A percentile compares a stretch with the other conserved stretches of the same genome.
Conservation (phyloP, 2,329 filamentous ascomycete species). For the Arthrobotrys conoides region DNA sequence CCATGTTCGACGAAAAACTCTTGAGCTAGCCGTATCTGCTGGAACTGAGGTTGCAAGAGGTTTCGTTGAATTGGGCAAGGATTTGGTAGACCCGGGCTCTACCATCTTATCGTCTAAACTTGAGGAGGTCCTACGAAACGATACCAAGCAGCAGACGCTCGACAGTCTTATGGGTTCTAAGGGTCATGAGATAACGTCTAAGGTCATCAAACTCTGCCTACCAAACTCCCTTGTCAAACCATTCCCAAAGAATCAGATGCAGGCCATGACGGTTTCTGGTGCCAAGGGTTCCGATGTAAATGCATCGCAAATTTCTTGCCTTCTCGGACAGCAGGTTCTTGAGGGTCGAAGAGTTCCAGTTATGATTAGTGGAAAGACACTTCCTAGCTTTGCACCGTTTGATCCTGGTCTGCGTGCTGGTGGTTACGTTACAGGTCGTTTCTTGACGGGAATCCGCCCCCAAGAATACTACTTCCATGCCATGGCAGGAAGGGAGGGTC, state of each 20-base stretch:
- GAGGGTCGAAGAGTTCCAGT: slow-evolving; percentile 94
- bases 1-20: slow-evolving; percentile 75
- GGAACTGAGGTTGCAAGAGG: slow-evolving; percentile 85
- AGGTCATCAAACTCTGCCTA: slow-evolving; percentile 83
- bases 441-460: slow-evolving; percentile 96
- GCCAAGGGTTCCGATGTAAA: slow-evolving; percentile 95
- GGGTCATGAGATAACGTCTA: slow-evolving; percentile 79
- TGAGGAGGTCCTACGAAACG: slow-evolving; percentile 91
- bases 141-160: slow-evolving; percentile 89
- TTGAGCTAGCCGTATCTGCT: slow-evolving; percentile 77
- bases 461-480: slow-evolving; percentile 99
- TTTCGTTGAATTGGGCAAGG: slow-evolving; percentile 85
- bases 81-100: slow-evolving; percentile 74
- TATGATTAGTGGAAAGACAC: slow-evolving; percentile 97
- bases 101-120: slow-evolving; percentile 81
- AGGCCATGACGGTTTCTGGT: slow-evolving; percentile 96
- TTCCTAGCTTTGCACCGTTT: slow-evolving; percentile 93
- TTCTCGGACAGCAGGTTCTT: slow-evolving; percentile 94
- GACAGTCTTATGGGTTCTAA: slow-evolving; percentile 86
- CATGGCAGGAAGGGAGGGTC: slow-evolving; percentile 97
- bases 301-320: slow-evolving; percentile 96
- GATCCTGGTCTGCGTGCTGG: slow-evolving; percentile 91
- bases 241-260: slow-evolving; percentile 98
- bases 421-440: slow-evolving; percentile 94
- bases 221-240: slow-evolving; percentile 87